These are phyloP conservation scores for Rhizopus arrhizus DNA, from an alignment of 371 early-diverging fungal species.

Conservation along the genomic window DNA sequence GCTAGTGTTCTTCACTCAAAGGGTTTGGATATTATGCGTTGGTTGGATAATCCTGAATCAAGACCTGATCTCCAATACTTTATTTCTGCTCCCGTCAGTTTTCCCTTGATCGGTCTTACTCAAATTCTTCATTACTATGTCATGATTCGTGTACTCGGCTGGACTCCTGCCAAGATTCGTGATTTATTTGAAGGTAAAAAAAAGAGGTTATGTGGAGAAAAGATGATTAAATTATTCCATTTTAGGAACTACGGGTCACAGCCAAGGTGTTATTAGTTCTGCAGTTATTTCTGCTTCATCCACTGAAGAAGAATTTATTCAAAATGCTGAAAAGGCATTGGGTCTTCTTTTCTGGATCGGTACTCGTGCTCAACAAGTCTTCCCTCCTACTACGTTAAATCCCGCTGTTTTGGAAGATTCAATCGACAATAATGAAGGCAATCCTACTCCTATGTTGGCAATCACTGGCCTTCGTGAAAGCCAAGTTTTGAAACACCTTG, in stretches of 20 bases:
- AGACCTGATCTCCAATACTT: conserved; percentile 85
- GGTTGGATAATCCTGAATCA: conserved; percentile 85
- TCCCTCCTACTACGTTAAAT: conserved; percentile 87
- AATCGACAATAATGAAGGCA: conserved; percentile 86
- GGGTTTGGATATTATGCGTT: conserved; percentile 84
- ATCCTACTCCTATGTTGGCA: conserved; percentile 93
- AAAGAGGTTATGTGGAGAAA: conserved; percentile 2
- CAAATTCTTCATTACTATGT: conserved; percentile 85
- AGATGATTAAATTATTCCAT: conserved; percentile 3
- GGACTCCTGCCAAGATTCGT: conserved; percentile 49
- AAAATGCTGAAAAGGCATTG: conserved; percentile 85
- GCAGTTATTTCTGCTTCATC: conserved; percentile 85
- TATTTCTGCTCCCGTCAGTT: conserved; percentile 82
- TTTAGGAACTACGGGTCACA: conserved; percentile 88
- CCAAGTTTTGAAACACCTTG: conserved; percentile 78
- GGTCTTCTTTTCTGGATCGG: conserved; percentile 91
- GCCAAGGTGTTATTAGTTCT: conserved; percentile 92
- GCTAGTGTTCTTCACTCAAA: conserved; percentile 78
- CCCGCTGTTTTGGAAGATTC: conserved; percentile 89
- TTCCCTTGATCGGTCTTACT: conserved; percentile 90
- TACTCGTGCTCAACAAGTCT: conserved; percentile 83
- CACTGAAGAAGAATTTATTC: conserved; percentile 79
- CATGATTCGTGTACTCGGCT: conserved; percentile 63
- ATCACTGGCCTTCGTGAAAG: conserved; percentile 75
- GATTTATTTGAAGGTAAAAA: conserved; percentile 52